Evolutionary conservation across 768 basidiomycete species (phyloP).

Genomic region (Lactarius pseudohatsudake): DNA sequence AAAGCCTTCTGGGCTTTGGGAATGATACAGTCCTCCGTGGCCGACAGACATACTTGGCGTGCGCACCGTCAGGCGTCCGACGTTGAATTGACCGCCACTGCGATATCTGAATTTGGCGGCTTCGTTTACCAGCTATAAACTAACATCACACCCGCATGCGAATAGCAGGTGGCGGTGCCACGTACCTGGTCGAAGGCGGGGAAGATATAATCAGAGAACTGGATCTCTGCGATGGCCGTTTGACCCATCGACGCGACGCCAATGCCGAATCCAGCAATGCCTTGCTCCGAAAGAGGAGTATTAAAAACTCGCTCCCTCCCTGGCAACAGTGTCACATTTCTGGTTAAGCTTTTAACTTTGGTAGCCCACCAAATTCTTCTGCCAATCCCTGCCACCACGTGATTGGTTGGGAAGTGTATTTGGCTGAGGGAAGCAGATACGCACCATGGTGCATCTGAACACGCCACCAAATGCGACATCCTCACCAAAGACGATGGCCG

Average conservation of each 20-base stretch:
- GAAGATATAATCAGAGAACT: slow-evolving; percentile 88
- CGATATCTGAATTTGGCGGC: slow-evolving; percentile 92
- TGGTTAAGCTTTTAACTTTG: not conserved
- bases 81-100: slow-evolving; percentile 79
- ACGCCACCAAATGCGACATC: slow-evolving; percentile 95
- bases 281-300: slow-evolving; percentile 89
- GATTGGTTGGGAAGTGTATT: not conserved
- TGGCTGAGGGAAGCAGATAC: slow-evolving; percentile 26
- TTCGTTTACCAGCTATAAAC: slow-evolving; percentile 80
- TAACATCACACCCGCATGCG: slow-evolving; percentile 6
- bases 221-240: slow-evolving; percentile 92
- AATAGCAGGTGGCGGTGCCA: slow-evolving; percentile 1
- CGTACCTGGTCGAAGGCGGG: slow-evolving; percentile 91
- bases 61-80: slow-evolving; percentile 79
- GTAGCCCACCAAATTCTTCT: slow-evolving; percentile 80
- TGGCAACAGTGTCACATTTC: slow-evolving; percentile 33
- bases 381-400: slow-evolving; percentile 63
- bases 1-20: slow-evolving; percentile 93
- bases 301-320: slow-evolving; percentile 94
- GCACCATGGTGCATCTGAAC: slow-evolving; percentile 89
- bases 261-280: slow-evolving; percentile 93
- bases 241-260: slow-evolving; percentile 92
- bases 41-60: slow-evolving; percentile 90
- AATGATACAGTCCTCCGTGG: slow-evolving; percentile 92
- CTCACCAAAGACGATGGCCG: slow-evolving; percentile 86